Evolutionary conservation across 441 rosid species (phyloP).

Genomic region (Melastoma candidum): DNA sequence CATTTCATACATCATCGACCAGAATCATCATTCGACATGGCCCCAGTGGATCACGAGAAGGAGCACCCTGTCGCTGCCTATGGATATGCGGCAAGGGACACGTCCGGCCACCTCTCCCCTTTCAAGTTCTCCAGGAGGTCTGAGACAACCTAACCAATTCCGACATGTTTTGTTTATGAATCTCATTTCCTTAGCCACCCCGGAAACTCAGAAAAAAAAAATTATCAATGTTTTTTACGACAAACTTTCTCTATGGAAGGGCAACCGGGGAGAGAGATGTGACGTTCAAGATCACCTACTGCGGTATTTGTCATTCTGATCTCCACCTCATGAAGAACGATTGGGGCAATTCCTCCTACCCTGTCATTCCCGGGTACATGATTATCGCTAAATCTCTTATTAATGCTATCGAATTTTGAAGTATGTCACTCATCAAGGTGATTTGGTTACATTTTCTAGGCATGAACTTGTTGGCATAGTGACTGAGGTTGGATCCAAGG

Average conservation of each 20-base stretch:
- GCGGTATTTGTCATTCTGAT: constrained; percentile 6
- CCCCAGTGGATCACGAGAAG: too few species aligned
- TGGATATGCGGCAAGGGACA: too few species aligned
- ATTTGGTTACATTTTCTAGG: too few species aligned
- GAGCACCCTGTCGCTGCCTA: not conserved
- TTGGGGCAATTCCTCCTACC: constrained; percentile 1
- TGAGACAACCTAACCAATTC: too few species aligned
- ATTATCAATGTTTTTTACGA: not conserved
- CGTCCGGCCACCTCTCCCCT: not conserved
- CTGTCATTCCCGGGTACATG: constrained; percentile 1
- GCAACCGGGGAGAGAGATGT: not conserved
- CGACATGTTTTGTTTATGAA: too few species aligned
- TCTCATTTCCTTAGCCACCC: too few species aligned
- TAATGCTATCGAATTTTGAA: too few species aligned
- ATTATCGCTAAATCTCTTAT: not conserved
- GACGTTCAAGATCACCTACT: constrained; percentile 2
- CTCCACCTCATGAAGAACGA: not conserved
- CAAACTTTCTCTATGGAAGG: not conserved
- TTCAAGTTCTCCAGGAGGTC: constrained; percentile 1
- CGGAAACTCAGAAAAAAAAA: not conserved
- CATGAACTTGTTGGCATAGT: too few species aligned
- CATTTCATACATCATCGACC: too few species aligned
- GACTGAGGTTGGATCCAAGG: too few species aligned
- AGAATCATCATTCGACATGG: too few species aligned
- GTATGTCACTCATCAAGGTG: too few species aligned